Conservation (phyloP, 331 rosid species). For the Rosa hybrid region DNA sequence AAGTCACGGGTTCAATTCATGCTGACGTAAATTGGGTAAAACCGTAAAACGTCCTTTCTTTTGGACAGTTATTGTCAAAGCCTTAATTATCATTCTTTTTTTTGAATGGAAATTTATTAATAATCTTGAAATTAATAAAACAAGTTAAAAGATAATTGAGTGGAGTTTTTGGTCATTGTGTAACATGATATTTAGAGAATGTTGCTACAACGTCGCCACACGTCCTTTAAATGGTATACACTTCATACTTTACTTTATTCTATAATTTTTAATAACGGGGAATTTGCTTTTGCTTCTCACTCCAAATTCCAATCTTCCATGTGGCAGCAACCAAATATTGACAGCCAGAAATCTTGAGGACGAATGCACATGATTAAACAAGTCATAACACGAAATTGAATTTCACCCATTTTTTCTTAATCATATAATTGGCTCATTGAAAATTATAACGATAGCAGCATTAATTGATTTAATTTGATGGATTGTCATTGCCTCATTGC, state of each 20-base stretch:
- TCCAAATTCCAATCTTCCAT: background rate
- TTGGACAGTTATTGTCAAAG: background rate
- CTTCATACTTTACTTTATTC: background rate
- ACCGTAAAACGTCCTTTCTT: background rate
- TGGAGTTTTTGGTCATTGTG: slow-evolving; percentile 1
- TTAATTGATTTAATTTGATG: background rate
- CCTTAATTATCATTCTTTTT: background rate
- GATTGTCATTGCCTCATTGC: no score
- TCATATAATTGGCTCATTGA: background rate
- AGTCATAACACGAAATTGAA: background rate
- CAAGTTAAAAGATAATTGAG: background rate
- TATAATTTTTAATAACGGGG: background rate
- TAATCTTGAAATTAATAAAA: background rate
- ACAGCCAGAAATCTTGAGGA: background rate
- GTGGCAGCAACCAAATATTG: background rate
- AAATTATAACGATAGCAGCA: background rate
- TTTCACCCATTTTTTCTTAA: background rate
- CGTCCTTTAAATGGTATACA: background rate
- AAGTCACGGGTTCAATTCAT: no score
- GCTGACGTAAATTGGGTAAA: background rate
- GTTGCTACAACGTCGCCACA: background rate
- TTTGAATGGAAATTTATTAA: no score
- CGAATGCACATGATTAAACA: background rate
- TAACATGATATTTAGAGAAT: background rate
- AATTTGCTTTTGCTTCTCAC: background rate